phyloP scores from a whole-genome alignment of 192 early-diverging fungal genomes.

The Dispira parvispora region DNA sequence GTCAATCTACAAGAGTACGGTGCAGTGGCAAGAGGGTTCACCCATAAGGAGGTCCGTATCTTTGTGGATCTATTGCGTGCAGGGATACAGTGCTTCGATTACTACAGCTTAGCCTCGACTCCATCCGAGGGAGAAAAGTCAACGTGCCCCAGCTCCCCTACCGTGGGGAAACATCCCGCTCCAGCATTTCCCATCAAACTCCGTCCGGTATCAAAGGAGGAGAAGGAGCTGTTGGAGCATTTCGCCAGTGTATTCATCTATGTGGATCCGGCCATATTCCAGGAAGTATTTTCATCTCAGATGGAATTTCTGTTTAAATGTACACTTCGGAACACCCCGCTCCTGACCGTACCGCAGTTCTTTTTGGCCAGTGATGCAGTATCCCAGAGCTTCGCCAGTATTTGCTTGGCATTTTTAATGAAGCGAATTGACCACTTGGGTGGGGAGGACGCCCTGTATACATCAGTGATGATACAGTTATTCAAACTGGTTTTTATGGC shows the following conservation, averaged over 20 bases:
- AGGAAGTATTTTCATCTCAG: constrained; percentile 87
- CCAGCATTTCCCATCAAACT: constrained; percentile 24
- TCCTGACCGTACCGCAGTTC: constrained; percentile 73
- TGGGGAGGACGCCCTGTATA: constrained; percentile 39
- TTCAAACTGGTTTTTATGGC: constrained; percentile 94
- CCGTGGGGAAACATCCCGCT: constrained; percentile 14
- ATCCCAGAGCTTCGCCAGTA: constrained; percentile 58
- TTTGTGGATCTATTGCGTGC: constrained; percentile 56
- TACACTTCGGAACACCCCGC: constrained; percentile 55
- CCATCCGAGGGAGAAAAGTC: constrained; percentile 20
- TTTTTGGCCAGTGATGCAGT: constrained; percentile 67
- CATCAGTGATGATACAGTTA: constrained; percentile 64
- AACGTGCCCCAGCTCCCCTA: constrained; percentile 20
- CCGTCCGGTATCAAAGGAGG: constrained; percentile 54
- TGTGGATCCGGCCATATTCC: constrained; percentile 78
- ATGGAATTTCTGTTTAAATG: constrained; percentile 72
- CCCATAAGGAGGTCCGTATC: constrained; percentile 53
- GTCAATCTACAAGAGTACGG: constrained; percentile 20
- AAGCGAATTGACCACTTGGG: constrained; percentile 63
- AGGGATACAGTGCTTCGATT: constrained; percentile 69
- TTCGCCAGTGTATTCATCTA: constrained; percentile 74
- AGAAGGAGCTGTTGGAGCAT: constrained; percentile 81
- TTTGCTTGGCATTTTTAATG: constrained; percentile 59
- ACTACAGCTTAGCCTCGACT: constrained; percentile 27
- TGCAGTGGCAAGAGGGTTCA: constrained; percentile 43